Evolutionary conservation across 164 flowering plant genomes (phyloP), one percentile per base, ranked within the genome.

Genomic region (Magnolia sinica): DNA sequence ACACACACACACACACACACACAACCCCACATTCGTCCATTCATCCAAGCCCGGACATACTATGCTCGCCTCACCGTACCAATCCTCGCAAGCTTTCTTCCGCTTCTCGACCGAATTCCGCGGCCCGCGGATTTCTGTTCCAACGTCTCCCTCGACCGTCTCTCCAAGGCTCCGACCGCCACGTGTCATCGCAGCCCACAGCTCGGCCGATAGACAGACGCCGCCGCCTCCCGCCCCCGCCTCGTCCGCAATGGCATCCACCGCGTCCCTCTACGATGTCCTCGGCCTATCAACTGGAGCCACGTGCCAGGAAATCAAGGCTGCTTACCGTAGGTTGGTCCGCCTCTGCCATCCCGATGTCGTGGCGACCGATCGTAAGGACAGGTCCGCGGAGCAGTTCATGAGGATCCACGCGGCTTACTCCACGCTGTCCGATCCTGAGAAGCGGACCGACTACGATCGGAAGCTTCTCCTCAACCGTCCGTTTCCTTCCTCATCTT

Each of bases 331-430:
- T 45, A 79, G 66, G 51, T 64, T 90, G 23, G 97, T 92, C 7
- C 79, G 96, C 50, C 82, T 75, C 2, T 63, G 84, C 72, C 97
- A 93, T 71, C 97, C 97, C 0, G 97, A 93, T 77, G 92, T 85
- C 7, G 85, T 74, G 1, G 70, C 84, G 1, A 71, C 77, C 10
- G 31, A 74, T 22, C 68, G 50, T 29, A 77, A 75, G 64, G 79
- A 75, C 51, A 73, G 74, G 19, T 82, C 84, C 49, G 78, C 86
- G 13, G 83, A 80, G 66, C 82, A 79, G 66, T 86, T 86, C 68
- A 86, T 79, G 37, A 70, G 77, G 71, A 70, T 86, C 69, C 79
- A 82, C 69, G 75, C 80, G 2, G 88, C 88, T 4, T 86, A 86
- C 68, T 70, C 85, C 13, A 86, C 86, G 9, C 77, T 86, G 0